Evolutionary conservation across 1,139 yeast species (phyloP).

Genomic region (Groenewaldozyma auringiensis): DNA sequence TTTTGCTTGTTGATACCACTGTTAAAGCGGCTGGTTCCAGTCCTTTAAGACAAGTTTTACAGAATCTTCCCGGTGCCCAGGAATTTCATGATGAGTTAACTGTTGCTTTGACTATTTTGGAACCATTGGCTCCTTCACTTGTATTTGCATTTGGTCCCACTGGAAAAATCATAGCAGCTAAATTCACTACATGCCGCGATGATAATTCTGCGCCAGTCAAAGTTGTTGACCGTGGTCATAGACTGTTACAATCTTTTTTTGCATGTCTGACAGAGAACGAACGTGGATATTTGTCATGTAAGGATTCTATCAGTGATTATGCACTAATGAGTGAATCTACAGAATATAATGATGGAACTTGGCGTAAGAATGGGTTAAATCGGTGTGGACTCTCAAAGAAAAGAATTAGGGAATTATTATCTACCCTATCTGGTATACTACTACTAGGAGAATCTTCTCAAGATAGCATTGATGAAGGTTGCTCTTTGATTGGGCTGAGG

Average conservation of each 20-base stretch:
- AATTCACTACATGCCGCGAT: conserved; percentile 9
- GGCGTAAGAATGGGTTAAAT: conserved; percentile 3
- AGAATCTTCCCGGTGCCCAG: conserved; percentile 23
- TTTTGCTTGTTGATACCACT: conserved; percentile 15
- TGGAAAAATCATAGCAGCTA: conserved; percentile 26
- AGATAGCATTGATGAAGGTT: conserved; percentile 5
- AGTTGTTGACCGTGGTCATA: conserved; percentile 8
- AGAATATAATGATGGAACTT: background rate
- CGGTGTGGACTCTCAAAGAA: conserved; percentile 1
- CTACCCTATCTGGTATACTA: conserved; percentile 4
- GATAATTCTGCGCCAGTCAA: conserved; percentile 16
- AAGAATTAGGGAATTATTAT: background rate
- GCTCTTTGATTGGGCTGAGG: conserved; percentile 5
- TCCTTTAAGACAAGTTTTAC: conserved; percentile 17
- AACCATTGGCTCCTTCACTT: conserved; percentile 28
- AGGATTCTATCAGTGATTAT: background rate
- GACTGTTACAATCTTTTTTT: conserved; percentile 2
- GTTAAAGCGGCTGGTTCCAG: conserved; percentile 14
- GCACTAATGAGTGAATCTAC: background rate
- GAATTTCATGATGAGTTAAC: conserved; percentile 24
- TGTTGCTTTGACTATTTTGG: conserved; percentile 24
- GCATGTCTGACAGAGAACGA: background rate
- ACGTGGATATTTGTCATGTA: conserved; percentile 3
- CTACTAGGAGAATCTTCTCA: background rate
- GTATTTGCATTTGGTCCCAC: conserved; percentile 21